Percentiles rank a stretch among this genome's conserved stretches.
Conservation (phyloP, 2,329 filamentous ascomycete species). For the Coniochaeta hoffmannii region DNA sequence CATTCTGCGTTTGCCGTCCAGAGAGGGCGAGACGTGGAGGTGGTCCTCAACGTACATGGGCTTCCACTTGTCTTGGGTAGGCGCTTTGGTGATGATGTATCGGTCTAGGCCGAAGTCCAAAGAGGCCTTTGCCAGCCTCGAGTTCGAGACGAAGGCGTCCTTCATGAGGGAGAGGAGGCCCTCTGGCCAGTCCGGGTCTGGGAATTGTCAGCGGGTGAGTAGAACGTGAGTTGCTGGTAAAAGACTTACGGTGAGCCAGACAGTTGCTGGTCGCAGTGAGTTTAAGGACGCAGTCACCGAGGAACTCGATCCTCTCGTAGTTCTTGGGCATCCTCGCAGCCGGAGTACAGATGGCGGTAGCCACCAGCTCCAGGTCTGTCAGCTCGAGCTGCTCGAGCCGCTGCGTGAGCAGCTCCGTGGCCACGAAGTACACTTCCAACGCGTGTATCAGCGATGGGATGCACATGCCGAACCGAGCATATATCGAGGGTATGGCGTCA, state of each 20-base stretch:
- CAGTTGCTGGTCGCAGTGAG: constrained; percentile 62
- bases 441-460: constrained; percentile 67
- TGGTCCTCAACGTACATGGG: constrained; percentile 47
- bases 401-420: constrained; percentile 48
- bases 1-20: constrained; percentile 30
- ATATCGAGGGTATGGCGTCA: constrained; percentile 36
- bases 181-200: constrained; percentile 66
- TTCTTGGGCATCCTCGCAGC: constrained; percentile 52
- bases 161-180: constrained; percentile 64
- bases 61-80: constrained; percentile 66
- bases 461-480: constrained; percentile 48
- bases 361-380: constrained; percentile 44
- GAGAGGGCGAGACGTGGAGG: constrained; percentile 12
- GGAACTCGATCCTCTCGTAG: constrained; percentile 80
- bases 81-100: constrained; percentile 63
- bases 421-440: constrained; percentile 59
- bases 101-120: constrained; percentile 56
- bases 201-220: background rate
- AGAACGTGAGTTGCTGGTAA: background rate
- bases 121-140: constrained; percentile 59
- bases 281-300: constrained; percentile 82
- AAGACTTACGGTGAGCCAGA: constrained; percentile 38
- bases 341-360: constrained; percentile 64
- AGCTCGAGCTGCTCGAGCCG: constrained; percentile 48
- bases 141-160: constrained; percentile 66